Conservation (phyloP, 2,329 filamentous ascomycete species). For the Cercospora sojina region DNA sequence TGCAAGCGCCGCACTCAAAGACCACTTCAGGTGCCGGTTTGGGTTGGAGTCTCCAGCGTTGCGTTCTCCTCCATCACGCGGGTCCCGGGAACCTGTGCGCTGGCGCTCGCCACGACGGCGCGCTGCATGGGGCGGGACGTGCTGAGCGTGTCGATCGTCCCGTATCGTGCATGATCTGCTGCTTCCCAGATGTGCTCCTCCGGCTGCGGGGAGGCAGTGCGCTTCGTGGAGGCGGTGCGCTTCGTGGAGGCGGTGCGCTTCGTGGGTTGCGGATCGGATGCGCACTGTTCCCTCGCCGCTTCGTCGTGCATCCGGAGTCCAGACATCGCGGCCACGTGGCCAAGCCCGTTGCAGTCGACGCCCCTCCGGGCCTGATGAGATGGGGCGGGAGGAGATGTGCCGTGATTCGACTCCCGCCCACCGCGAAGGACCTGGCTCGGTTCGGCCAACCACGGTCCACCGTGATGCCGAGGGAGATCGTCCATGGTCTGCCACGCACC, state of each 20-base stretch:
- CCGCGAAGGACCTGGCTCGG: not conserved
- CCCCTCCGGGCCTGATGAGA: conserved; percentile 1
- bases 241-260: too few species aligned
- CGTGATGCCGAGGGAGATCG: not conserved
- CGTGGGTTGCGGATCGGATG: not conserved
- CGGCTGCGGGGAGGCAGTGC: too few species aligned
- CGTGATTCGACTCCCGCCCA: too few species aligned
- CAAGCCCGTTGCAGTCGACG: not conserved
- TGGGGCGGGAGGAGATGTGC: not conserved
- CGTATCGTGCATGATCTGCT: not conserved
- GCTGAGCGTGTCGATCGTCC: not conserved
- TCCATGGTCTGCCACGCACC: conserved; percentile 3
- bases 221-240: too few species aligned
- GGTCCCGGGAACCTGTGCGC: conserved; percentile 2
- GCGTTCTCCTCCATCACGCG: not conserved
- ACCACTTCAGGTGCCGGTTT: not conserved
- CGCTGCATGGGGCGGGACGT: conserved; percentile 1
- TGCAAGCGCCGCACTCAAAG: conserved; percentile 8
- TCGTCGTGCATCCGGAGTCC: too few species aligned
- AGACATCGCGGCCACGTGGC: not conserved
- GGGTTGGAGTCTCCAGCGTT: not conserved
- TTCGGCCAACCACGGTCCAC: not conserved
- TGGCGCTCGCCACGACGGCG: conserved; percentile 8
- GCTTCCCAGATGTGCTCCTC: not conserved
- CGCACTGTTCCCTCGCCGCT: not conserved